Base-by-base conservation (phyloP, 1,139 yeast species). In the Geotrichum europaeum region DNA sequence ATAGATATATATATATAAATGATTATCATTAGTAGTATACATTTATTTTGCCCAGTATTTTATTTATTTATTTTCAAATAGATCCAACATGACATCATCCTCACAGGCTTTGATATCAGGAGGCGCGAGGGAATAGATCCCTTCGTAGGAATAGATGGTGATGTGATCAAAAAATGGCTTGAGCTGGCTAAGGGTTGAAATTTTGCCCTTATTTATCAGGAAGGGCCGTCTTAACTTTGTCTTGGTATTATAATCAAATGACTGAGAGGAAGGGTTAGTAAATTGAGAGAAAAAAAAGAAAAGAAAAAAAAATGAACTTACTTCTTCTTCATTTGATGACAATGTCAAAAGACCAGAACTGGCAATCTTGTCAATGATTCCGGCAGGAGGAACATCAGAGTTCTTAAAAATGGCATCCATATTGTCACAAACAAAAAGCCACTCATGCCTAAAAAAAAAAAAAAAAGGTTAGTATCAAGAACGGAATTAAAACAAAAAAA, bases 361-460 rank as follows among this genome's bases (percentile, higher is more conserved):
- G 1, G 78, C 68, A 20, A 78, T 69, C 54, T 70, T 60, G 62
- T 78, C 81, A 57, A 76, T 68, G 58, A 78, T 65, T n/a, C 80
- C 79, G 22, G 74, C 59, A 1, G 77, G 73, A 28, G 71, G 67
- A 13, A 69, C 68, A 63, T 79, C 73, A 2, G 73, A 65, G 5
- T 66, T 68, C 10, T 78, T 74, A 66, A 79, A 81, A 40, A 84
- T 79, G 10, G 89, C 84, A 65, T 87, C 91, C 49, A 86, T 81
- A 28, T 83, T 84, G 66, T 87, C 89, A 43, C 86, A 81, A 15
- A 92, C 81, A 72, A 90, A 94, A 1, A 92, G 76, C 98, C 98
- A 94, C 68, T 89, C 94, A 66, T 83, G 70, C 47, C 47, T 40
- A 15, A n/a, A 40, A 40, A 15, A n/a, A 49, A 49, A 12, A 25